Evolutionary conservation across 2,329 filamentous ascomycete genomes (phyloP), one percentile per base, ranked within the genome.

Genomic region (Beauveria australis): DNA sequence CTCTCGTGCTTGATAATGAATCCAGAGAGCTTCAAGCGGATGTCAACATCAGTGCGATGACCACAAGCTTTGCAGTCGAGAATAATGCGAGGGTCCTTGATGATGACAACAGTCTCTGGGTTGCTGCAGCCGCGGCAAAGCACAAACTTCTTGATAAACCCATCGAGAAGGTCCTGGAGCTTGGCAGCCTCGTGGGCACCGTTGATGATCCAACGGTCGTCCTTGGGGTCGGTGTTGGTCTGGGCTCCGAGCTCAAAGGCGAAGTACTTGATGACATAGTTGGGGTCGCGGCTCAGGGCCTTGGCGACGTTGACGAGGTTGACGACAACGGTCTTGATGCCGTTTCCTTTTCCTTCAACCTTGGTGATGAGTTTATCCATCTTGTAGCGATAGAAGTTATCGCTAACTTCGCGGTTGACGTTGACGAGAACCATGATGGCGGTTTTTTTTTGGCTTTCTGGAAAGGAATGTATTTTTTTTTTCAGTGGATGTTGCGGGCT

Each of bases 41-140:
- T 82, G 71, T 97, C 93, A 60, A 96, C 93, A 65, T 94, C 88
- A 67, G 89, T 89, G 71, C 91, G 92, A 77, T 96, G 89, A 73
- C 94, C 94, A 73, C 94, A 99, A 64, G 94, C 94, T 81, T 99
- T 99, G 88, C 94, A 99, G 79, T 99, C 94, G 67, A 97, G 87
- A 64, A 91, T 78, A 75, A 99, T 97, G 73, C 84, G 86, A 60
- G 89, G 91, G 70, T 97, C 92, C 79, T 96, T 97, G 82, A 97
- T 91, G 72, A 89, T 86, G 72, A 97, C 88, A 67, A 95, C 92
- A 67, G 94, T 99, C 82, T 99, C 94, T 41, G 94, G 94, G 76
- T 99, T 99, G 86, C 96, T 96, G 88, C 94, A 99, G 76, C 95
- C 93, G 81, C 95, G 96, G 89, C 94, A 99, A 66, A 99, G 92